Evolutionary conservation across 2,329 filamentous ascomycete genomes (phyloP).

Genomic region (Scytalidium lignicola): DNA sequence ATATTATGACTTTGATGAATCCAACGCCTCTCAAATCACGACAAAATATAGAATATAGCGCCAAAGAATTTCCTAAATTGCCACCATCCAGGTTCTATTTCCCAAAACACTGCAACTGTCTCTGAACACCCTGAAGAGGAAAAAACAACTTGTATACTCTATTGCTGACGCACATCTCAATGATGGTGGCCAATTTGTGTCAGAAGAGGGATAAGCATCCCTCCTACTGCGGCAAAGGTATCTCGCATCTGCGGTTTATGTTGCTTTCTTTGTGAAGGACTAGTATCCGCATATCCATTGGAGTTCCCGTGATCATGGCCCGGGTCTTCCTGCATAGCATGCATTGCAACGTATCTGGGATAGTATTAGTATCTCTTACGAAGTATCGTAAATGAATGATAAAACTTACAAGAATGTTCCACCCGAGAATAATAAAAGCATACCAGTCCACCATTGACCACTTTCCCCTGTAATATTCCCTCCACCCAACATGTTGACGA

Average conservation of each 20-base stretch:
- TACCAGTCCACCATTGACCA: constrained; percentile 81
- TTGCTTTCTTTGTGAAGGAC: constrained; percentile 43
- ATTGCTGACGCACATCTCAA: constrained; percentile 9
- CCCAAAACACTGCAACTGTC: too few relatives aligned
- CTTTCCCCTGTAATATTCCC: constrained; percentile 45
- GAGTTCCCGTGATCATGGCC: constrained; percentile 45
- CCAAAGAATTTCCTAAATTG: not conserved
- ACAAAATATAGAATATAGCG: not conserved
- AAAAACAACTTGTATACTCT: constrained; percentile 3
- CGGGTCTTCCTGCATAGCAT: constrained; percentile 83
- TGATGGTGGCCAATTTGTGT: constrained; percentile 77
- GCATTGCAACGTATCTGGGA: constrained; percentile 89
- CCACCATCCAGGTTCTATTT: too few relatives aligned
- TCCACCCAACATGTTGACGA: constrained; percentile 70
- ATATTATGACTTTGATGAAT: not conserved
- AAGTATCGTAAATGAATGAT: not conserved
- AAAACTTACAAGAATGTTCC: constrained; percentile 87
- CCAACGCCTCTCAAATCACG: not conserved
- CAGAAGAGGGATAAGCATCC: constrained; percentile 73
- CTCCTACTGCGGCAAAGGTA: constrained; percentile 64
- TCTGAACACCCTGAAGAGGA: constrained; percentile 1
- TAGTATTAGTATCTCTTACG: constrained; percentile 16
- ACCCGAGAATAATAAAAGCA: constrained; percentile 88
- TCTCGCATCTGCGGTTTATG: constrained; percentile 59
- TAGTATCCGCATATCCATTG: constrained; percentile 52